These are phyloP conservation scores for Fomitopsis schrenkii DNA, from an alignment of 1,284 basidiomycete genomes.

Conservation along the genomic window DNA sequence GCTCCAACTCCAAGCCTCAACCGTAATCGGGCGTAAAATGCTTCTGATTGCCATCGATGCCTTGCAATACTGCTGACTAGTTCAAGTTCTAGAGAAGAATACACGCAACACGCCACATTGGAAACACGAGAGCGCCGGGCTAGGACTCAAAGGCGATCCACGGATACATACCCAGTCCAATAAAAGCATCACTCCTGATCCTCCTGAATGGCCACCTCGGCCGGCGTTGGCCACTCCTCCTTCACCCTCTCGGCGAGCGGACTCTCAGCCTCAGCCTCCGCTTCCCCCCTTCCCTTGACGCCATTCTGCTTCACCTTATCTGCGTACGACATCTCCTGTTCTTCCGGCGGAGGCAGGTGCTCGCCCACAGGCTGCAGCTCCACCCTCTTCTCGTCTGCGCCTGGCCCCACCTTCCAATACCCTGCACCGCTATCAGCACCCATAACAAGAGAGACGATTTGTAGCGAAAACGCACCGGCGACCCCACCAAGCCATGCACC, in stretches of 20 bases:
- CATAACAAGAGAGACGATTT: too few relatives aligned
- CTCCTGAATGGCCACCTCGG: not conserved
- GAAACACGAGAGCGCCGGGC: too few relatives aligned
- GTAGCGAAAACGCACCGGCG: slow-evolving; percentile 16
- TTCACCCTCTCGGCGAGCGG: not conserved
- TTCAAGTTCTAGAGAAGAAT: too few relatives aligned
- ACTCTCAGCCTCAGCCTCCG: not conserved
- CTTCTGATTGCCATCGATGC: too few relatives aligned
- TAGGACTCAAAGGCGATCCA: too few relatives aligned
- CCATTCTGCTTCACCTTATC: not conserved
- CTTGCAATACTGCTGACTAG: too few relatives aligned
- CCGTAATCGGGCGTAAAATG: too few relatives aligned
- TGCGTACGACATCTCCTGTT: not conserved
- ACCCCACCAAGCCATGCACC: slow-evolving; percentile 28
- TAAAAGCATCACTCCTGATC: not conserved
- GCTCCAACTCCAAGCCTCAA: too few relatives aligned
- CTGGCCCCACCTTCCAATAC: slow-evolving; percentile 10
- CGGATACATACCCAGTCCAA: too few relatives aligned
- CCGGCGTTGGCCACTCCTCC: not conserved
- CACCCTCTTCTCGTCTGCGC: slow-evolving; percentile 10
- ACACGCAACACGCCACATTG: too few relatives aligned
- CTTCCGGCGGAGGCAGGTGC: slow-evolving; percentile 3
- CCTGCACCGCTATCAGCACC: too few relatives aligned
- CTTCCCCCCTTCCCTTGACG: not conserved
- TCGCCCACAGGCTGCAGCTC: slow-evolving; percentile 9